Percentiles rank a stretch among this genome's conserved stretches.
phyloP scores from a whole-genome alignment of 306 rosid species.

The Cucumis hystrix region DNA sequence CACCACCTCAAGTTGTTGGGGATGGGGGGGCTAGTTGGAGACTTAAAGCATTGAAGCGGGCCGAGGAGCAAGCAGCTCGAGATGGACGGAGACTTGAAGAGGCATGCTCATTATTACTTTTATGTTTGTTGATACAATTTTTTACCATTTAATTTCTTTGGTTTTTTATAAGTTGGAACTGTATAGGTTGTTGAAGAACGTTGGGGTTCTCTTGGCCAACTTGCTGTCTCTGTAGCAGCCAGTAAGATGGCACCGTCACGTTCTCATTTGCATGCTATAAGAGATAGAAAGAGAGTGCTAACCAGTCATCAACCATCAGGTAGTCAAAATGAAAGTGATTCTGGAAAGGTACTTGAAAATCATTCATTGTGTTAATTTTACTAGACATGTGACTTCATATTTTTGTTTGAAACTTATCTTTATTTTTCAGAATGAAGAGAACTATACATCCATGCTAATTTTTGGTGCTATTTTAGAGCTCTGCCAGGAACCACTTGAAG shows the following conservation, averaged over 20 bases:
- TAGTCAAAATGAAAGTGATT: constrained; percentile 21
- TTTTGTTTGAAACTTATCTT: background rate
- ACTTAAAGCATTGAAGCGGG: constrained; percentile 89
- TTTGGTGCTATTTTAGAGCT: background rate
- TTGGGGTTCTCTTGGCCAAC: constrained; percentile 74
- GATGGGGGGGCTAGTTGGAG: constrained; percentile 99
- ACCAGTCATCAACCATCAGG: constrained; percentile 29
- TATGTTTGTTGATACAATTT: background rate
- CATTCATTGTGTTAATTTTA: background rate
- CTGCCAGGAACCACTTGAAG: constrained; percentile 9
- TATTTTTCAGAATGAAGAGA: constrained; percentile 4
- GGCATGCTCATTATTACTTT: constrained; percentile 24
- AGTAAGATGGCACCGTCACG: constrained; percentile 68
- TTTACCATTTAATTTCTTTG: background rate
- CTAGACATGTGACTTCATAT: background rate
- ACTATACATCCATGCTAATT: background rate
- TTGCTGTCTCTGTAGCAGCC: constrained; percentile 59
- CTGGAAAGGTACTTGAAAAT: constrained; percentile 48
- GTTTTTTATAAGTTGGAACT: constrained; percentile 3
- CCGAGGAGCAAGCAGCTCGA: constrained; percentile 81
- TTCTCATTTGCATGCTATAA: constrained; percentile 77
- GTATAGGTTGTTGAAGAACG: constrained; percentile 73
- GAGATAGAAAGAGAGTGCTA: constrained; percentile 48
- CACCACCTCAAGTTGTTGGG: constrained; percentile 67
- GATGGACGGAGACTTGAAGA: constrained; percentile 50